phyloP scores from a whole-genome alignment of 2,329 filamentous ascomycete species.

The Colletotrichum sp. region DNA sequence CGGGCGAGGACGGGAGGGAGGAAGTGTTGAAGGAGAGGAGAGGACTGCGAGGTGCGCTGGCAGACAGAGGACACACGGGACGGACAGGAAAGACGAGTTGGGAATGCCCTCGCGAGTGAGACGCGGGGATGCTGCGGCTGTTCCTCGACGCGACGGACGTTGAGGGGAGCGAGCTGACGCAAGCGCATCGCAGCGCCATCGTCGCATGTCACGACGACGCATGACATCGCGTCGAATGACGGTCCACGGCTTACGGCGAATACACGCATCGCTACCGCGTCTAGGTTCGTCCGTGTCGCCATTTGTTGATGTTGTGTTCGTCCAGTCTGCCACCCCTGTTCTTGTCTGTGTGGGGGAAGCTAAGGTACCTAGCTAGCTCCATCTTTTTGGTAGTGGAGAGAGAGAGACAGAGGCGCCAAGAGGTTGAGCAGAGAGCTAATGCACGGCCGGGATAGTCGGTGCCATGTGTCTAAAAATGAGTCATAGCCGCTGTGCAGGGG shows the following conservation, averaged over 20 bases:
- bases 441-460: not conserved
- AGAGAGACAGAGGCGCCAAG: not conserved
- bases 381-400: not conserved
- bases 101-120: slow-evolving; percentile 20
- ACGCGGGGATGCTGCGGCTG: not conserved
- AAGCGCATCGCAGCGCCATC: not conserved
- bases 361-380: not conserved
- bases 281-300: not conserved
- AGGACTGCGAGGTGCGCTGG: slow-evolving; percentile 8
- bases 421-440: slow-evolving; percentile 1
- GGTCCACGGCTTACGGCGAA: not conserved
- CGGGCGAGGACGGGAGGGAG: not conserved
- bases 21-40: not conserved
- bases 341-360: not conserved
- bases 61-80: not conserved
- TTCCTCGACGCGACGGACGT: not conserved
- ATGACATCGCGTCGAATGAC: slow-evolving; percentile 19
- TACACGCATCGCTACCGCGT: not conserved
- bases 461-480: slow-evolving; percentile 36
- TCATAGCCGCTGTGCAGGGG: slow-evolving; percentile 29
- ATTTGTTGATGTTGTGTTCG: slow-evolving; percentile 15
- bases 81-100: not conserved
- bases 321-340: not conserved
- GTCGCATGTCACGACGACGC: slow-evolving; percentile 11
- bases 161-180: not conserved